A percentile compares a stretch with the other conserved stretches of the same genome.
Conservation (phyloP, 2,329 filamentous ascomycete species). For the Trichoderma harzianum region DNA sequence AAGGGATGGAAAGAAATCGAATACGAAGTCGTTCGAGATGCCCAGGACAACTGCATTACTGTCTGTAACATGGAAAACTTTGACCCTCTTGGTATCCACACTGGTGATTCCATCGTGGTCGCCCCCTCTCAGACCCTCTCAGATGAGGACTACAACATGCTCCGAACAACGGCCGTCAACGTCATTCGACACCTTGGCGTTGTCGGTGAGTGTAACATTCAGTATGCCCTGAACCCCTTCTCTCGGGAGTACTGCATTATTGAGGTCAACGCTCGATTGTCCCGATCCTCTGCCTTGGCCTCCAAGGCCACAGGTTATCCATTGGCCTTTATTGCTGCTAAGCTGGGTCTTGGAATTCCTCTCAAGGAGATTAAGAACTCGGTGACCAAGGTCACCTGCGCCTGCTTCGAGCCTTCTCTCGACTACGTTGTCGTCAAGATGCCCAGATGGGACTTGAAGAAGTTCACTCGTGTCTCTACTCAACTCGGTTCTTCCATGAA, state of each 20-base stretch:
- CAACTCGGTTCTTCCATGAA: constrained; percentile 98
- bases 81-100: constrained; percentile 95
- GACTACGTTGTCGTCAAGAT: constrained; percentile 99
- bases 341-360: constrained; percentile 90
- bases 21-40: constrained; percentile 96
- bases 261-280: constrained; percentile 95
- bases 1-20: constrained; percentile 99
- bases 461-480: constrained; percentile 95
- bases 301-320: constrained; percentile 98
- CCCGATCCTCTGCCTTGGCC: constrained; percentile 88
- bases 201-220: constrained; percentile 98
- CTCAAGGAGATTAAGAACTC: constrained; percentile 96
- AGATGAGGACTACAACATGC: constrained; percentile 98
- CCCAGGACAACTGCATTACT: constrained; percentile 96
- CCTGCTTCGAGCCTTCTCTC: constrained; percentile 96
- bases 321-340: constrained; percentile 92
- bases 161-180: constrained; percentile 93
- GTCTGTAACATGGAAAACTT: constrained; percentile 99
- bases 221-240: constrained; percentile 94
- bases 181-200: constrained; percentile 96
- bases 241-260: constrained; percentile 98
- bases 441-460: constrained; percentile 97
- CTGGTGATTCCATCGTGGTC: constrained; percentile 96
- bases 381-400: constrained; percentile 91
- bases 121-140: constrained; percentile 95